These are phyloP conservation scores for Pulveroboletus sp. DNA, from an alignment of 768 basidiomycete genomes.

Conservation along the genomic window DNA sequence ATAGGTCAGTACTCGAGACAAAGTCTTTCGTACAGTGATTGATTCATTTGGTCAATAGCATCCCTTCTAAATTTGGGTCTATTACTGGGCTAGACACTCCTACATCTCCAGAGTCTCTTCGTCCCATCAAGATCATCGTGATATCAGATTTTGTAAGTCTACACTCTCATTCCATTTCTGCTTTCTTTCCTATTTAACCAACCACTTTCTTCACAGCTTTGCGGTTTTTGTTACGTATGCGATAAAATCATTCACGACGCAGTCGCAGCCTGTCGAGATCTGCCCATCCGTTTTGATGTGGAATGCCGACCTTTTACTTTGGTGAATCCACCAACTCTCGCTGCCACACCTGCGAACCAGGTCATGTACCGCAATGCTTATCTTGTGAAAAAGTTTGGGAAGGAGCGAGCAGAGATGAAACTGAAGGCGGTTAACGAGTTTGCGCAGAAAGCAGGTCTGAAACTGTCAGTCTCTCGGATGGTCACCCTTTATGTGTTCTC, in stretches of 20 bases:
- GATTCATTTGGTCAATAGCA: constrained; percentile 5
- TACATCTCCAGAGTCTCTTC: constrained; percentile 11
- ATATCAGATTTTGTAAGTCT: constrained; percentile 29
- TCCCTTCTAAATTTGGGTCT: constrained; percentile 16
- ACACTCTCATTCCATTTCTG: not conserved
- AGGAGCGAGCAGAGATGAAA: constrained; percentile 22
- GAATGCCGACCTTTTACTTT: constrained; percentile 31
- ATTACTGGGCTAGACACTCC: not conserved
- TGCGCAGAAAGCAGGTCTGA: constrained; percentile 22
- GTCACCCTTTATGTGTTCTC: not conserved
- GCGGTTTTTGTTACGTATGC: constrained; percentile 36
- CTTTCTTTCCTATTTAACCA: not conserved
- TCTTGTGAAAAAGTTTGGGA: constrained; percentile 20
- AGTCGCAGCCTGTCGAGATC: constrained; percentile 27
- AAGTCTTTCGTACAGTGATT: not conserved
- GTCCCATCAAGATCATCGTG: constrained; percentile 29
- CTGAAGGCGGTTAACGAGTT: constrained; percentile 21
- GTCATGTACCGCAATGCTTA: constrained; percentile 18
- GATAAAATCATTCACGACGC: constrained; percentile 32
- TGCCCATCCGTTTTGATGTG: constrained; percentile 30
- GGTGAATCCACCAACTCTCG: constrained; percentile 4
- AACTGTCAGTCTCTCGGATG: constrained; percentile 17
- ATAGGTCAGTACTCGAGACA: constrained; percentile 10
- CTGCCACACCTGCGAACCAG: not conserved
- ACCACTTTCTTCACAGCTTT: constrained; percentile 17